Evolutionary conservation across 257 asterid genomes (phyloP), one percentile per base, ranked within the genome.

Genomic region (Solanum commersonii): DNA sequence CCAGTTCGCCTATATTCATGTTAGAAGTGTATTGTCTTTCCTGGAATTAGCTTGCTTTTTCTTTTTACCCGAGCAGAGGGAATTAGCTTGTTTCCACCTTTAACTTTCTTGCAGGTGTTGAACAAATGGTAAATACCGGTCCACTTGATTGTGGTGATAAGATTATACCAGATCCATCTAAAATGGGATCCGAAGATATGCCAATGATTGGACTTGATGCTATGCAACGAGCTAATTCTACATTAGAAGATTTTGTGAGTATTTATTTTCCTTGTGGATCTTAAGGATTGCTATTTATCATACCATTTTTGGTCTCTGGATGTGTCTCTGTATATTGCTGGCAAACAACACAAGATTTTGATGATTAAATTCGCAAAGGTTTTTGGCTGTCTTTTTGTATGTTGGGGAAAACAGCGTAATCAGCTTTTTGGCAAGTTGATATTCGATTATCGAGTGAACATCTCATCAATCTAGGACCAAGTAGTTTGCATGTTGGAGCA

Each of bases 161-260:
- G 73, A 81, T 22, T 87, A 90, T 87, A 90, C 49, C 12, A 82
- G 86, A 71, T 87, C 86, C 90, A 56, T 76, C 25, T 35, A 87
- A 16, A 89, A 87, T 81, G 86, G 88, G n/a, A 74, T 88, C 34
- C 37, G 85, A 42, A 40, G 95, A 93, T 37, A 90, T 71, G 87
- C 93, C 96, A 89, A 87, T 92, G 91, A 78, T 97, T 84, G 95
- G 97, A 86, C 85, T 96, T 84, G 98, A 94, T 73, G 93, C 98
- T n/a, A 94, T 96, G 95, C 92, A 86, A 37, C 95, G 96, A 38
- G 97, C 99, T 83, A 95, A 93, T 92, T 97, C 99, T 87, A 95
- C 99, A 18, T 91, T 97, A 68, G 99, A 97, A 93, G 99, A 97
- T 92, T 97, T 97, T 91, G 99, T 97, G 91, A 97, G 99, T 86